phyloP scores from a whole-genome alignment of 208 protist species.

The Angomonas deanei region DNA sequence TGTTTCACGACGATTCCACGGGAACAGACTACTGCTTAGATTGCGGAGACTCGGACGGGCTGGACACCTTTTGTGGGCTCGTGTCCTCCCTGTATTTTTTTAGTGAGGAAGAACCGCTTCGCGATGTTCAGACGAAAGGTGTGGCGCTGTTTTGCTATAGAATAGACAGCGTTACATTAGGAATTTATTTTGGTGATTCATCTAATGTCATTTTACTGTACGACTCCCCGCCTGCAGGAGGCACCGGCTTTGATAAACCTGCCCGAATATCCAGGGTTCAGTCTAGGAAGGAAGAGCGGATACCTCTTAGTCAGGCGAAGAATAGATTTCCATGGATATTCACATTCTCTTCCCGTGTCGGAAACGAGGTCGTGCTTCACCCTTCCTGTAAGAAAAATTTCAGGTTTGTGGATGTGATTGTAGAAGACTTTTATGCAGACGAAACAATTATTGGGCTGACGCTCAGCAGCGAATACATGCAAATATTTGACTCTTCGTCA shows the following conservation, averaged over 20 bases:
- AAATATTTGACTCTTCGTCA: background rate
- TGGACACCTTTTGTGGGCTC: constrained; percentile 11
- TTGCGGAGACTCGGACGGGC: constrained; percentile 14
- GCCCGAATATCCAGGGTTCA: background rate
- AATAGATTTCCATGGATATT: background rate
- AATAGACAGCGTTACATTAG: background rate
- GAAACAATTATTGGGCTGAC: background rate
- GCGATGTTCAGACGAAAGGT: constrained; percentile 3
- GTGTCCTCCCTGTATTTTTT: constrained; percentile 14
- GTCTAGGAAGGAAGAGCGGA: background rate
- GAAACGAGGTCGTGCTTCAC: background rate
- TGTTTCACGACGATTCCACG: constrained; percentile 25
- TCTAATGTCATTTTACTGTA: background rate
- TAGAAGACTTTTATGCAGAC: background rate
- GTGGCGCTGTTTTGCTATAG: constrained; percentile 9
- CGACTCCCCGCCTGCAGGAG: background rate
- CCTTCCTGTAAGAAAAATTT: no score
- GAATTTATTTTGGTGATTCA: background rate
- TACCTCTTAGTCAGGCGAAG: background rate
- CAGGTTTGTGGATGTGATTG: background rate
- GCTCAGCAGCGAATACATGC: background rate
- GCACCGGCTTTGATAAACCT: background rate
- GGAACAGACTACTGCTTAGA: constrained; percentile 24
- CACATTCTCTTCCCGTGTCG: background rate
- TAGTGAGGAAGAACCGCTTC: background rate